These are phyloP conservation scores for Phytophthora citrophthora DNA, from an alignment of 352 stramenopile genomes.

Conservation along the genomic window DNA sequence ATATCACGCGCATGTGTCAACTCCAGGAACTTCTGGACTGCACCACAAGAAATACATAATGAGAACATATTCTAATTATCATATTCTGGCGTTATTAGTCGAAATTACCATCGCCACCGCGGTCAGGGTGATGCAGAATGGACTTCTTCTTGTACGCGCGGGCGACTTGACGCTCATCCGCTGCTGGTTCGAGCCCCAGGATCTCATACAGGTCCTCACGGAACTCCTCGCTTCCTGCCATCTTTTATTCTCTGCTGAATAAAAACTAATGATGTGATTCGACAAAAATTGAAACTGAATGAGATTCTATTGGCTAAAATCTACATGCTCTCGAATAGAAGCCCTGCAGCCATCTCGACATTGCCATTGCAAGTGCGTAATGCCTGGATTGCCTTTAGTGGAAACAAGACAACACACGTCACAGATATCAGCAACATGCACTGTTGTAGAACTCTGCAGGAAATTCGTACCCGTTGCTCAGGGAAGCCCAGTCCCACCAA, in stretches of 20 bases:
- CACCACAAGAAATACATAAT: not conserved
- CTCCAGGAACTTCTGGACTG: constrained; percentile 86
- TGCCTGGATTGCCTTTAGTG: constrained; percentile 59
- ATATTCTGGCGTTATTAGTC: not conserved
- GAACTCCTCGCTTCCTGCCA: constrained; percentile 45
- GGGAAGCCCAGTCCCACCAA: constrained; percentile 76
- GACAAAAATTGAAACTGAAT: constrained; percentile 17
- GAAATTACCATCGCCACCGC: constrained; percentile 72
- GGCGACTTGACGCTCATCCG: constrained; percentile 72
- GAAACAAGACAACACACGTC: constrained; percentile 27
- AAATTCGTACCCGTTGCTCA: constrained; percentile 49
- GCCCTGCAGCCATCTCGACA: constrained; percentile 79
- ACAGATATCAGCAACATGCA: constrained; percentile 13
- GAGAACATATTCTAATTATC: not conserved
- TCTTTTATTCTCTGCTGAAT: constrained; percentile 15
- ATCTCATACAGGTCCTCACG: constrained; percentile 76
- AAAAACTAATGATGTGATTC: constrained; percentile 19
- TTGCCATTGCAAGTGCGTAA: constrained; percentile 79
- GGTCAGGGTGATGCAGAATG: constrained; percentile 79
- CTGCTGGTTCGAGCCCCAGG: constrained; percentile 70
- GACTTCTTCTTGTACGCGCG: constrained; percentile 88
- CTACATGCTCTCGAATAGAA: constrained; percentile 79
- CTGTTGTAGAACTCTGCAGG: not conserved
- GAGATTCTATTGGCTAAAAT: constrained; percentile 24
- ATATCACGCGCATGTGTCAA: constrained; percentile 79